A percentile compares a stretch with the other conserved stretches of the same genome.
These are phyloP conservation scores for Pythium biforme DNA, from an alignment of 352 stramenopile species.

Conservation along the genomic window DNA sequence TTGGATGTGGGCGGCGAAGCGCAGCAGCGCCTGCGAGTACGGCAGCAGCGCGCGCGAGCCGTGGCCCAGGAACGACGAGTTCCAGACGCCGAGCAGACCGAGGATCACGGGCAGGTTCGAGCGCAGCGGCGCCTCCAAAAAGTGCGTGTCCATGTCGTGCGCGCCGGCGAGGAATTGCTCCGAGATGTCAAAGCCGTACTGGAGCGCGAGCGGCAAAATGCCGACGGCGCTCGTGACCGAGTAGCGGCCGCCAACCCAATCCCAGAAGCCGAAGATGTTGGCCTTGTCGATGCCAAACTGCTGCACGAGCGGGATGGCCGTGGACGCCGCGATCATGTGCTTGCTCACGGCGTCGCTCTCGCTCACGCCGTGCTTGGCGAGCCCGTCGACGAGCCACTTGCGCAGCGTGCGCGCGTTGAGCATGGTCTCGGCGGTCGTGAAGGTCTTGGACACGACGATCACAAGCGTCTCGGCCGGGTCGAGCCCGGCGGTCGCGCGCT, in stretches of 20 bases:
- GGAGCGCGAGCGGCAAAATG: constrained; percentile 94
- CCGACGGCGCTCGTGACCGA: constrained; percentile 97
- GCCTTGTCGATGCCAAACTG: constrained; percentile 93
- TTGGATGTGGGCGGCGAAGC: constrained; percentile 97
- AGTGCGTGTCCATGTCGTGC: constrained; percentile 97
- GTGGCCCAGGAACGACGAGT: constrained; percentile 97
- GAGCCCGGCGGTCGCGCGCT: constrained; percentile 85
- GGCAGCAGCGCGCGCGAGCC: constrained; percentile 89
- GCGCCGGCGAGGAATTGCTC: constrained; percentile 94
- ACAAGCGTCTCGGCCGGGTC: constrained; percentile 96
- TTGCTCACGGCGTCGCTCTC: constrained; percentile 90
- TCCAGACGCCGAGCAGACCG: constrained; percentile 97
- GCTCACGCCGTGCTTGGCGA: constrained; percentile 75
- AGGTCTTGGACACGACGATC: constrained; percentile 98
- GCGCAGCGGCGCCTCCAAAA: constrained; percentile 91
- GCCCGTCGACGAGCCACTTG: constrained; percentile 94
- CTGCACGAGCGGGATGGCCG: constrained; percentile 74
- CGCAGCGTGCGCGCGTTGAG: constrained; percentile 96
- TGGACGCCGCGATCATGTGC: constrained; percentile 93
- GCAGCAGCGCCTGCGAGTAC: constrained; percentile 93
- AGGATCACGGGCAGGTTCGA: constrained; percentile 97
- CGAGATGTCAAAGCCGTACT: constrained; percentile 94
- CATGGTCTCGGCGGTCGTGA: constrained; percentile 99
- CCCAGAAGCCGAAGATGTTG: constrained; percentile 99
- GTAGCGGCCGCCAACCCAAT: constrained; percentile 98